Base-by-base conservation (phyloP, 2,329 filamentous ascomycete genomes). In the Penicillium italicum region DNA sequence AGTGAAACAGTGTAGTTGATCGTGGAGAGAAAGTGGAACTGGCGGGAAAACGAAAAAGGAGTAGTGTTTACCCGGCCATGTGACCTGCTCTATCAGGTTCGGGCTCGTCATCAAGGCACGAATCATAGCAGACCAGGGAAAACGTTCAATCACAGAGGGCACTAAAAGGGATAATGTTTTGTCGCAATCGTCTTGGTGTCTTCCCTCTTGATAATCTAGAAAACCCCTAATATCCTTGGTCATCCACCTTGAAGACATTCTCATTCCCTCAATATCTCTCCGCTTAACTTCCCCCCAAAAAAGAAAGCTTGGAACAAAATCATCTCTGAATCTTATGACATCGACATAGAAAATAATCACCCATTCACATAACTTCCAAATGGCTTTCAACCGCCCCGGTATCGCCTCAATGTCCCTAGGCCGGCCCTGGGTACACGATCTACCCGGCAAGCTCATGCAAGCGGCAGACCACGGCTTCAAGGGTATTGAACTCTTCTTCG, bases 341-440 rank as follows among this genome's bases (percentile, higher is more conserved):
- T 24, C 37, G 11, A 2, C 16, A 26, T 36, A 43, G 4, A 34
- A 14, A 14, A 43, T 3, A 26, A 34, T 1, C 4, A 7, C 12
- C 1, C 5, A 33, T 40, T 26, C 7, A 9, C 9, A 37, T n/a
- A 26, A 41, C 24, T 37, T 26, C 37, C 57, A 53, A 52, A 71
- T 69, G 66, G 54, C 55, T 33, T 47, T 54, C 54, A 68, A 68
- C 59, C 66, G 62, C 44, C 81, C 87, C 61, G 87, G 81, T 37
- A 91, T 93, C 67, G 85, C 85, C 55, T 88, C 87, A 59, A 89
- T 91, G 80, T 91, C 88, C 46, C 80, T 93, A 1, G 89, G 89
- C 40, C 85, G 87, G 40, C 85, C 84, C 65, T 87, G 86, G 67
- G 84, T 87, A 60, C 89, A 93, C 71, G 77, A 79, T 28, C 78